Evolutionary conservation across 2,329 filamentous ascomycete genomes (phyloP).

Genomic region (Bimuria novae-zelandiae): DNA sequence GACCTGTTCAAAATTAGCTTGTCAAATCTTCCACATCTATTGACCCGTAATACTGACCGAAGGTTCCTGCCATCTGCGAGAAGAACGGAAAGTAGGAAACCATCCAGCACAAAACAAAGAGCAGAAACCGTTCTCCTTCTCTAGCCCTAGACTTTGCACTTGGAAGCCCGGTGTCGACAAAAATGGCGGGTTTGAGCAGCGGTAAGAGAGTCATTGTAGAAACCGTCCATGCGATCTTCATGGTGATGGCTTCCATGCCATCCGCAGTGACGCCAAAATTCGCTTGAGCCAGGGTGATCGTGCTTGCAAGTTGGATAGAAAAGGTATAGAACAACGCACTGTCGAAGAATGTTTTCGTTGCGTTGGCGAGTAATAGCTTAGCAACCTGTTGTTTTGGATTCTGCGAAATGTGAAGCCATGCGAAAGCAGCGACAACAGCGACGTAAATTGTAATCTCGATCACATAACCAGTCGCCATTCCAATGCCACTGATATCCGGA

Average conservation of each 20-base stretch:
- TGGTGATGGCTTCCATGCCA: constrained; percentile 28
- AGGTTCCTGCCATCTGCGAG: constrained; percentile 20
- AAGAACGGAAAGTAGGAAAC: constrained; percentile 25
- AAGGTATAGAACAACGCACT: constrained; percentile 26
- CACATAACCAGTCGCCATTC: constrained; percentile 29
- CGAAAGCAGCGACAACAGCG: neutral
- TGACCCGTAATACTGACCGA: constrained; percentile 10
- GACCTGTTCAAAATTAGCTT: neutral
- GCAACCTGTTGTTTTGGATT: neutral
- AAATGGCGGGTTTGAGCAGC: constrained; percentile 9
- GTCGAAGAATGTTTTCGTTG: constrained; percentile 19
- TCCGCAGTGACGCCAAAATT: constrained; percentile 25
- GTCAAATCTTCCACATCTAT: neutral
- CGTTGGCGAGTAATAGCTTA: constrained; percentile 7
- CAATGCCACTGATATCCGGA: constrained; percentile 28
- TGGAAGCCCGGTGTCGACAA: neutral
- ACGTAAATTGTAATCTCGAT: constrained; percentile 20
- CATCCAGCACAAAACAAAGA: constrained; percentile 21
- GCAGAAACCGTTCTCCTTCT: constrained; percentile 12
- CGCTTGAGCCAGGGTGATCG: constrained; percentile 20
- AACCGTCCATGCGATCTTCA: constrained; percentile 26
- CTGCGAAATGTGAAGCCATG: too few relatives aligned
- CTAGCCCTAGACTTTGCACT: constrained; percentile 1
- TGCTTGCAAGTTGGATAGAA: constrained; percentile 28
- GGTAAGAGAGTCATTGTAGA: constrained; percentile 26